Conservation (phyloP, 2,329 filamentous ascomycete species). For the Sporothrix inflata region DNA sequence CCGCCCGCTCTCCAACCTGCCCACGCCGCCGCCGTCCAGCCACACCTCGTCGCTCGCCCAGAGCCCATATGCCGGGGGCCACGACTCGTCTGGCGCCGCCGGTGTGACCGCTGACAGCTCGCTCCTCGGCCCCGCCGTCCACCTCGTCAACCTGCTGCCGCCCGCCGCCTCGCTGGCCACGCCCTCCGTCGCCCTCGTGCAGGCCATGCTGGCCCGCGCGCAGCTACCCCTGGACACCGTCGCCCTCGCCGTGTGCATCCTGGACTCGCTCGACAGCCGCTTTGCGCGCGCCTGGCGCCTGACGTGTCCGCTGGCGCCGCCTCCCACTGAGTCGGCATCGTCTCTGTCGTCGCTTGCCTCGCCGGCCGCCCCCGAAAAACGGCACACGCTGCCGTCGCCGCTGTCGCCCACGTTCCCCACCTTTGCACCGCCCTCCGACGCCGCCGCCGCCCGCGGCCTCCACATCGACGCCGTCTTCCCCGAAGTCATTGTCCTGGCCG, state of each 20-base stretch:
- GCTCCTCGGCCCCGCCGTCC: conserved; percentile 62
- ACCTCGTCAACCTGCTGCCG: conserved; percentile 68
- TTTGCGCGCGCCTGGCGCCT: conserved; percentile 67
- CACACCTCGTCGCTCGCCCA: conserved; percentile 49
- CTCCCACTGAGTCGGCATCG: too few species aligned
- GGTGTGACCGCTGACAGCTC: neutral
- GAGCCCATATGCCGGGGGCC: conserved; percentile 43
- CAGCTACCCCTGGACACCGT: conserved; percentile 63
- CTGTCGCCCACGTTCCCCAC: conserved; percentile 40
- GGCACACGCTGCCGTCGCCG: conserved; percentile 53
- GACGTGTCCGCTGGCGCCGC: conserved; percentile 53
- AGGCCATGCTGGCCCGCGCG: conserved; percentile 62
- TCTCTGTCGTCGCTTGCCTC: neutral
- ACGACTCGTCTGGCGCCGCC: neutral
- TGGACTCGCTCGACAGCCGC: conserved; percentile 65
- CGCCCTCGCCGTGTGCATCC: conserved; percentile 67
- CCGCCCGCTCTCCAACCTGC: conserved; percentile 68
- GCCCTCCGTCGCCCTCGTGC: conserved; percentile 62
- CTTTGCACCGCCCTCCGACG: conserved; percentile 37
- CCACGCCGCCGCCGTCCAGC: conserved; percentile 65
- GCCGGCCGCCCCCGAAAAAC: conserved; percentile 39
- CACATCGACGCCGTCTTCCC: conserved; percentile 65
- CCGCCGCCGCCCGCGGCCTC: conserved; percentile 40
- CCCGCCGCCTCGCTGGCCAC: conserved; percentile 62
- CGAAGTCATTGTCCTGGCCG: conserved; percentile 65